These are phyloP conservation scores for Brassica hybrid DNA, from an alignment of 441 rosid species.

Conservation along the genomic window DNA sequence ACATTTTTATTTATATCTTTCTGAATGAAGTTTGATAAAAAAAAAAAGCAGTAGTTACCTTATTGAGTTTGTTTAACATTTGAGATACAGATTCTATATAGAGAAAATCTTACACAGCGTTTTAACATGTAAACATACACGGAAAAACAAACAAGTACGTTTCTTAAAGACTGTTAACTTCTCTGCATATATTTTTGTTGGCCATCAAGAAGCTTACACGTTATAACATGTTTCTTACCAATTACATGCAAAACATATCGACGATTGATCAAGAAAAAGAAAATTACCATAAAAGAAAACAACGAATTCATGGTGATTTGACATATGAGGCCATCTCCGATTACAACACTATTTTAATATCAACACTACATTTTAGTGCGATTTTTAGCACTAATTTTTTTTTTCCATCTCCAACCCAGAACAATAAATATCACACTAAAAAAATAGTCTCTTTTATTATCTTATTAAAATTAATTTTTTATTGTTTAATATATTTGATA, in stretches of 20 bases:
- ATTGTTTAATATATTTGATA: too few relatives aligned
- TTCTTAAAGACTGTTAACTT: too few relatives aligned
- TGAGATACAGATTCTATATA: background rate
- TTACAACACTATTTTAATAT: too few relatives aligned
- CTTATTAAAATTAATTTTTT: too few relatives aligned
- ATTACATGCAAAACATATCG: background rate
- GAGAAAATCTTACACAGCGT: background rate
- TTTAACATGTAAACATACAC: background rate
- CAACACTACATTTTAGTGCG: too few relatives aligned
- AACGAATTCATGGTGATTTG: background rate
- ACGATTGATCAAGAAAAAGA: background rate
- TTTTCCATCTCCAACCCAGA: too few relatives aligned
- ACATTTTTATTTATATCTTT: background rate
- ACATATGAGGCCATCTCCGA: too few relatives aligned
- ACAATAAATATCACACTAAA: too few relatives aligned
- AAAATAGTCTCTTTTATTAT: too few relatives aligned
- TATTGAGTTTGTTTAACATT: background rate
- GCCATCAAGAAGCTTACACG: background rate
- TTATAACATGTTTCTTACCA: background rate
- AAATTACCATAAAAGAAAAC: background rate
- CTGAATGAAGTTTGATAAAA: background rate
- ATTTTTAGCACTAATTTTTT: too few relatives aligned
- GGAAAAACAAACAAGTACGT: too few relatives aligned
- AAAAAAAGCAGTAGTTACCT: background rate
- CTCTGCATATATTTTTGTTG: background rate